phyloP scores from a whole-genome alignment of 371 early-diverging fungal species.

The Mortierella sp. region DNA sequence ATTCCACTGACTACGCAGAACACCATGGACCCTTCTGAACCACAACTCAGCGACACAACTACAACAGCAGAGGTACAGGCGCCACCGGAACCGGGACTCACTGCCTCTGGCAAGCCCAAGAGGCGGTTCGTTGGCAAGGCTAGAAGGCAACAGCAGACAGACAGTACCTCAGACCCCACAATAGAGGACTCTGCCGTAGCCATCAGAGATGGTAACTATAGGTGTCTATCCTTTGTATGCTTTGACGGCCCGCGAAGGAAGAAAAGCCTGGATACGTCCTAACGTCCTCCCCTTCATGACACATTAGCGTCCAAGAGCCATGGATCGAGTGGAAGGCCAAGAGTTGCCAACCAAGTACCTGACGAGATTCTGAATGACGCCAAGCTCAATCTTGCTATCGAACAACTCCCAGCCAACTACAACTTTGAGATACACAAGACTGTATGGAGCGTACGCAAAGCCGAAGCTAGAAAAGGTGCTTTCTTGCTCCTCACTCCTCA shows the following conservation, averaged over 20 bases:
- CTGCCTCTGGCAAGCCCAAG: constrained; percentile 58
- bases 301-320: constrained; percentile 24
- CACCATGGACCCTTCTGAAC: constrained; percentile 18
- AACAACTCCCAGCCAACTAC: constrained; percentile 95
- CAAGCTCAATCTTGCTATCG: constrained; percentile 82
- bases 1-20: not conserved
- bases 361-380: constrained; percentile 85
- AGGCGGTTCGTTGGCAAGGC: constrained; percentile 74
- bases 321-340: constrained; percentile 25
- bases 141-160: constrained; percentile 42
- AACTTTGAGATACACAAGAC: constrained; percentile 99
- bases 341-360: constrained; percentile 85
- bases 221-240: not conserved
- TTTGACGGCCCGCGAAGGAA: not conserved
- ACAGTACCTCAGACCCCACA: constrained; percentile 31
- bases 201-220: constrained; percentile 46
- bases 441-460: constrained; percentile 89
- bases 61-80: not conserved
- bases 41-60: not conserved
- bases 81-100: constrained; percentile 23
- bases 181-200: constrained; percentile 71
- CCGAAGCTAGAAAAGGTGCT: constrained; percentile 80
- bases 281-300: not conserved
- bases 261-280: too few species aligned
- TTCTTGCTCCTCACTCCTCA: too few species aligned